Percentiles rank a stretch among this genome's conserved stretches.
Conservation (phyloP, 495 filamentous ascomycete genomes). For the Usnea hakonensis region DNA sequence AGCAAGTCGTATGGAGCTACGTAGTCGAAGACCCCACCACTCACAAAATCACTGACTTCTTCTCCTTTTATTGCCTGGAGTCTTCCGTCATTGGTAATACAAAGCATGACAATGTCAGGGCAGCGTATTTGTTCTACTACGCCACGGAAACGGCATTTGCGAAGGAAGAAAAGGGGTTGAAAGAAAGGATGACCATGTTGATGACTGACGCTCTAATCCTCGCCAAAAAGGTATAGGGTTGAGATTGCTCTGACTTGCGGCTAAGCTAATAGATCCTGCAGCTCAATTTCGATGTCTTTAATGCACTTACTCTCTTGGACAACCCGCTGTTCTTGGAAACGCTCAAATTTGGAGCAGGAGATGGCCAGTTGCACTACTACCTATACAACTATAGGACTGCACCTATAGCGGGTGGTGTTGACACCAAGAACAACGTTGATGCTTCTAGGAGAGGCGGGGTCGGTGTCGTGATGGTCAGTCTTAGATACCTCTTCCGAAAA, state of each 20-base stretch:
- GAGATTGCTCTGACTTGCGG: not conserved
- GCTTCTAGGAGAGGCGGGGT: conserved; percentile 71
- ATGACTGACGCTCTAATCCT: conserved; percentile 81
- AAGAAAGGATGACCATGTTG: conserved; percentile 63
- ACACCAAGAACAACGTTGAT: conserved; percentile 67
- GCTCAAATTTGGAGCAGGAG: conserved; percentile 87
- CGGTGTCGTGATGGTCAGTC: conserved; percentile 64
- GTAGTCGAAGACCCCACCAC: conserved; percentile 72
- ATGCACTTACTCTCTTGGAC: conserved; percentile 85
- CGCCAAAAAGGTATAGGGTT: conserved; percentile 53
- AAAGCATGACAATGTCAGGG: conserved; percentile 69
- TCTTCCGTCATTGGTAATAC: conserved; percentile 75
- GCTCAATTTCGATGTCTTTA: conserved; percentile 90
- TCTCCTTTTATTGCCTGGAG: conserved; percentile 93
- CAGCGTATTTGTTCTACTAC: conserved; percentile 95
- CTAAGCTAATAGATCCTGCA: conserved; percentile 25
- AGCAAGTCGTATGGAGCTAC: conserved; percentile 85
- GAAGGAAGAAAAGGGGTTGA: conserved; percentile 50
- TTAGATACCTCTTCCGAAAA: no score
- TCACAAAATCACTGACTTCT: conserved; percentile 87
- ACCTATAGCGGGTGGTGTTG: conserved; percentile 73
- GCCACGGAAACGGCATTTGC: conserved; percentile 74
- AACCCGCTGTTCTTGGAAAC: conserved; percentile 87
- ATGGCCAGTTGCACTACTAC: conserved; percentile 92
- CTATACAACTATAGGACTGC: conserved; percentile 90